Evolutionary conservation across 2,329 filamentous ascomycete genomes (phyloP), one percentile per base, ranked within the genome.

Genomic region (Fusarium verticillioides): DNA sequence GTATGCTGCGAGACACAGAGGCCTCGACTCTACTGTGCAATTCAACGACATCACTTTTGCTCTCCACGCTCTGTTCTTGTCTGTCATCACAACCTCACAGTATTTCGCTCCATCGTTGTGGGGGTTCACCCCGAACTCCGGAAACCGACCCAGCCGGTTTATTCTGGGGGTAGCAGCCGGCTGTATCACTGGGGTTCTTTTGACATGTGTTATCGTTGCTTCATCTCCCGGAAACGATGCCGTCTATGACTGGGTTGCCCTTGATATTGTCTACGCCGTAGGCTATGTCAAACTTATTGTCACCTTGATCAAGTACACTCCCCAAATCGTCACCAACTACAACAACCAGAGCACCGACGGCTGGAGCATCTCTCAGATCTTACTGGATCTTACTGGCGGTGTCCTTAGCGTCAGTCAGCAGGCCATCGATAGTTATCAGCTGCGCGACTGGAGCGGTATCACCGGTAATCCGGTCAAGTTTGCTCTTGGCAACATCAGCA

Each of bases 381-480:
- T 97, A 52, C 87, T 98, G 15, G 96, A 98, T 80, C 88, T 97
- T 67, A 85, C 87, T 3, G 96, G 96, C 42, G 95, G 96, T 40
- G 79, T 96, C 23, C 85, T 98, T 56, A 97, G 94, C 67, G 87
- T 98, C 59, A 84, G 89, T 5, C 96, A 99, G 83, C 88, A 97
- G 70, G 84, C 92, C 28, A 91, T 98, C 69, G 96, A 98, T 84
- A 95, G 94, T 67, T 94, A 92, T 66, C 84, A 97, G 42, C 91
- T 96, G 81, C 88, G 88, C 62, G 94, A 97, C 84, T 98, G 96
- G 95, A 93, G 92, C 53, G 96, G 96, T 28, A 87, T 98, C 65
- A 95, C 92, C 0, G 96, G 95, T 3, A 98, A 98, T 81, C 94
- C 95, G 1, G 92, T 96, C 76, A 99, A 98, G 84, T 90, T 98